phyloP scores from a whole-genome alignment of 805 yeast genomes.

The Yarrowia hollandica region DNA sequence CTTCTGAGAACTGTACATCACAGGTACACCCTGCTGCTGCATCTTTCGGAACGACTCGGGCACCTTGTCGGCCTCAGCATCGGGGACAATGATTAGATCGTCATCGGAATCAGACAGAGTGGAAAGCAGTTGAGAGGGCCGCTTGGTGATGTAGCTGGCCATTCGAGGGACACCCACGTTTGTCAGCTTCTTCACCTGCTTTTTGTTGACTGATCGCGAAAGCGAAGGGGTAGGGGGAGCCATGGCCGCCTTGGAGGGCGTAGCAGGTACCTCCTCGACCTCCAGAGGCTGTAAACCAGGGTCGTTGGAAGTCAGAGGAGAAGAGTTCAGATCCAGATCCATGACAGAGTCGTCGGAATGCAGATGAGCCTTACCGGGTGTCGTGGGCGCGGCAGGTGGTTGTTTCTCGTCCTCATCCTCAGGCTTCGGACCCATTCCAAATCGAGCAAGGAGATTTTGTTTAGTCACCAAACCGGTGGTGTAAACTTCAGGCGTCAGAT shows the following conservation, averaged over 20 bases:
- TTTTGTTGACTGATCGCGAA: conserved; percentile 10
- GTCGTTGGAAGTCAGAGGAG: conserved; percentile 12
- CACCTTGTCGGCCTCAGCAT: conserved; percentile 18
- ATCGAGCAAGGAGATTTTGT: conserved; percentile 6
- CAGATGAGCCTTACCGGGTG: background rate
- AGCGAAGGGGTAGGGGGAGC: conserved; percentile 5
- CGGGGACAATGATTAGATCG: conserved; percentile 8
- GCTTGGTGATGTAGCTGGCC: conserved; percentile 17
- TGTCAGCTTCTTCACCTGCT: conserved; percentile 18
- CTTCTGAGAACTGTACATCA: background rate
- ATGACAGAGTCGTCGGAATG: conserved; percentile 2
- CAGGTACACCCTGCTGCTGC: conserved; percentile 17
- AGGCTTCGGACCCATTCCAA: background rate
- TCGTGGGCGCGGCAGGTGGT: background rate
- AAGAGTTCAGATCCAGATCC: background rate
- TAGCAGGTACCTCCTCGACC: background rate
- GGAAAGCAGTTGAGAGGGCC: conserved; percentile 3
- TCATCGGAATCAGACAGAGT: conserved; percentile 16
- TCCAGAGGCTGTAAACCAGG: background rate
- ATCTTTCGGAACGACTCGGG: conserved; percentile 12
- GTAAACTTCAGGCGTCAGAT: conserved; percentile 35
- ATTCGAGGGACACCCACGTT: conserved; percentile 15
- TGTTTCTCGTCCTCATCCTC: background rate
- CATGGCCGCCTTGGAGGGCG: conserved; percentile 1
- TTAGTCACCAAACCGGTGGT: conserved; percentile 30